Percentiles rank a stretch among this genome's conserved stretches.
Evolutionary conservation across 1,139 yeast species (phyloP).

Genomic region (Suhomyces choctaworum): DNA sequence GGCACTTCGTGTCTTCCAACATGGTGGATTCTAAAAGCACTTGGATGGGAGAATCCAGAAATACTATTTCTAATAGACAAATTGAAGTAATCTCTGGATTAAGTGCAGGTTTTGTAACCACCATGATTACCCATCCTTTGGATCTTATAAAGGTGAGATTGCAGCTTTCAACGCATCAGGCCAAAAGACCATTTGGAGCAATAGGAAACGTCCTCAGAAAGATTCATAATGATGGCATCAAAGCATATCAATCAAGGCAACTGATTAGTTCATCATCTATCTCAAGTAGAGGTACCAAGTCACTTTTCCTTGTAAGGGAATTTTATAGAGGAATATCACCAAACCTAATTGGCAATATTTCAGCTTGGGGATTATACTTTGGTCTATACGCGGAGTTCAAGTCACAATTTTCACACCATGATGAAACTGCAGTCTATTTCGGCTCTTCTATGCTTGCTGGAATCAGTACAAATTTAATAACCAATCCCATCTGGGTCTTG

Average conservation of each 20-base stretch:
- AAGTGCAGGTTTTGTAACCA: conserved; percentile 79
- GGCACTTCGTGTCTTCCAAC: too few species aligned
- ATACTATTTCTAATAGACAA: conserved; percentile 21
- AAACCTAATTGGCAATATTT: conserved; percentile 76
- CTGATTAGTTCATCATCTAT: not conserved
- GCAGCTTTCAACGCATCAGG: conserved; percentile 41
- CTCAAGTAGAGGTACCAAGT: not conserved
- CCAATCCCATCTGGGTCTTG: conserved; percentile 92
- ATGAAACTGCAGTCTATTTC: conserved; percentile 34
- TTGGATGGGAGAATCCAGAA: not conserved
- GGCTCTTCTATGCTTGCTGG: conserved; percentile 61
- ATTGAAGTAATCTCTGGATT: conserved; percentile 73
- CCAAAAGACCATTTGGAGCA: conserved; percentile 15
- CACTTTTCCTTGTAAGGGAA: conserved; percentile 10
- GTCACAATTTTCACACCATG: conserved; percentile 21
- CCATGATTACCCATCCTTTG: conserved; percentile 82
- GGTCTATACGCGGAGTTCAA: conserved; percentile 66
- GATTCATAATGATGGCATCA: conserved; percentile 17
- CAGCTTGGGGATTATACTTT: conserved; percentile 90
- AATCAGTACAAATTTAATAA: conserved; percentile 64
- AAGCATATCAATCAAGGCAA: not conserved
- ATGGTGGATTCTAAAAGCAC: too few species aligned
- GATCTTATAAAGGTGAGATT: conserved; percentile 82
- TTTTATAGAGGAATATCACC: conserved; percentile 81
- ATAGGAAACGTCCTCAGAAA: conserved; percentile 23